phyloP scores from a whole-genome alignment of 257 asterid species.

The Primulina tabacum region DNA sequence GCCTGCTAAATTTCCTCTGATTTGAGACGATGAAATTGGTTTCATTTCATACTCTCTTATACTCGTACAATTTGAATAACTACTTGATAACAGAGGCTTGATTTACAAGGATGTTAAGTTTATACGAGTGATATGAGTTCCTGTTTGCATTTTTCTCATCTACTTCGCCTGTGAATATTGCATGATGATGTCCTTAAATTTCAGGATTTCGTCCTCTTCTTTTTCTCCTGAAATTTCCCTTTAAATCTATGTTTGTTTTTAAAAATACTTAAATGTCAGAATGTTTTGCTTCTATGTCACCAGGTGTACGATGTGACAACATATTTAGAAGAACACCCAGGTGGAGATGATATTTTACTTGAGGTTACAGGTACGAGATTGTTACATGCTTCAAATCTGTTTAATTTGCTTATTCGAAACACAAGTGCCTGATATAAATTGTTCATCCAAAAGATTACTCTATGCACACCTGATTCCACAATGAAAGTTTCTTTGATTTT shows the following conservation, averaged over 20 bases:
- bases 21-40: neutral
- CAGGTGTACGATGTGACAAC: slow-evolving; percentile 91
- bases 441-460: neutral
- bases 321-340: slow-evolving; percentile 94
- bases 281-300: slow-evolving; percentile 25
- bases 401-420: neutral
- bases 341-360: slow-evolving; percentile 84
- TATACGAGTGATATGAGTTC: neutral
- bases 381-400: slow-evolving; percentile 6
- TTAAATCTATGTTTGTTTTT: too few relatives aligned
- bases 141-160: neutral
- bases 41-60: neutral
- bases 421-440: neutral
- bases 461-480: neutral
- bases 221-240: too few relatives aligned
- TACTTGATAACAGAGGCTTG: neutral
- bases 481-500: slow-evolving; percentile 7
- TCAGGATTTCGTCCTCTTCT: neutral
- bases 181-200: neutral
- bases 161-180: too few relatives aligned
- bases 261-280: neutral
- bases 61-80: neutral
- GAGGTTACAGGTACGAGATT: slow-evolving; percentile 51
- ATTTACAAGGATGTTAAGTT: neutral
- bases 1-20: neutral